Conservation (phyloP, 2,329 filamentous ascomycete genomes). For the Colletotrichum nymphaeae region DNA sequence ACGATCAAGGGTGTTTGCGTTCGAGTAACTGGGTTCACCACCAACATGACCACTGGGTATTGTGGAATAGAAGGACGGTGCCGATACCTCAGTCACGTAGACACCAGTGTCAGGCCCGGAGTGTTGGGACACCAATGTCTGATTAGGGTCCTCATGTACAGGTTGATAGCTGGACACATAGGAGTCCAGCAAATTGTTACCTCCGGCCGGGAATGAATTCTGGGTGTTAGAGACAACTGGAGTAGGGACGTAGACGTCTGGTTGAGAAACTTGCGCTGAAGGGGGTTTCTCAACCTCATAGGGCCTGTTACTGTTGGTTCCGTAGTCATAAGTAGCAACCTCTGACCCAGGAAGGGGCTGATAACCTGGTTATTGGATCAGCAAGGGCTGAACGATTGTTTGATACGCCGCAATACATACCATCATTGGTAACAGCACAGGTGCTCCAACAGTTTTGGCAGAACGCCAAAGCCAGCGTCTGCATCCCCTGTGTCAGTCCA, state of each 20-base stretch:
- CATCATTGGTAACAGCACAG: slow-evolving; percentile 41
- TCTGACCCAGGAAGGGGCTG: slow-evolving; percentile 43
- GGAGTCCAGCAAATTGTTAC: slow-evolving; percentile 40
- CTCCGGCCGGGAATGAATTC: slow-evolving; percentile 44
- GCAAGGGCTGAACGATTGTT: neutral
- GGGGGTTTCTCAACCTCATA: slow-evolving; percentile 45
- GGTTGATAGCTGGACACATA: slow-evolving; percentile 50
- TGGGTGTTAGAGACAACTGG: slow-evolving; percentile 42
- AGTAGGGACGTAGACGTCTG: slow-evolving; percentile 37
- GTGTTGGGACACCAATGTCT: slow-evolving; percentile 38
- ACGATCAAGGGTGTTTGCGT: neutral
- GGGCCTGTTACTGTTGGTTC: slow-evolving; percentile 42
- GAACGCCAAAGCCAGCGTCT: slow-evolving; percentile 41
- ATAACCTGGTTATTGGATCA: slow-evolving; percentile 44
- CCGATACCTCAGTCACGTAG: slow-evolving; percentile 46
- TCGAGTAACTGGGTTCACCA: neutral
- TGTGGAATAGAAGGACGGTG: slow-evolving; percentile 40
- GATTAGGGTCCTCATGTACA: slow-evolving; percentile 46
- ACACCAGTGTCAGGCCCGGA: slow-evolving; percentile 53
- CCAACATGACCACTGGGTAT: slow-evolving; percentile 3
- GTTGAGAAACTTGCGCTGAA: slow-evolving; percentile 34
- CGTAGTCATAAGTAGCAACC: slow-evolving; percentile 41
- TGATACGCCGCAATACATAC: slow-evolving; percentile 41
- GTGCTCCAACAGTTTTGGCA: slow-evolving; percentile 47
- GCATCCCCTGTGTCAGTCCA: slow-evolving; percentile 40